Evolutionary conservation across 139 green algal genomes (phyloP).

Genomic region (Picochlorum sp.): DNA sequence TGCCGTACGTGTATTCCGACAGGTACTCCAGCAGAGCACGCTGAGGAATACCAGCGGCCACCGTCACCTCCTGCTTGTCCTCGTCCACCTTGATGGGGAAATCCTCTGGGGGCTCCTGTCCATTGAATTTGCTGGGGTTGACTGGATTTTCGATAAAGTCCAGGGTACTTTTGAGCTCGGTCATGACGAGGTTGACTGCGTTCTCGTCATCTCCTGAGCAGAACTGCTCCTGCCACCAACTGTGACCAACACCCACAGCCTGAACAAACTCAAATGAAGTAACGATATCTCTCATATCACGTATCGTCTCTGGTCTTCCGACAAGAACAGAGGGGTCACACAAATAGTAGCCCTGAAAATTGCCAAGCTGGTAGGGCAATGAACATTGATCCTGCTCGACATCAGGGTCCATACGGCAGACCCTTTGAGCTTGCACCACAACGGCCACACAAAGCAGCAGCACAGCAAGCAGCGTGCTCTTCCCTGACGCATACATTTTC

Average conservation of each 20-base stretch:
- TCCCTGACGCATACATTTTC: too few relatives aligned
- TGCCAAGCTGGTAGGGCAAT: neutral
- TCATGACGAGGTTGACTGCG: slow-evolving; percentile 55
- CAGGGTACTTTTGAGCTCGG: slow-evolving; percentile 31
- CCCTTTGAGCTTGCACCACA: neutral
- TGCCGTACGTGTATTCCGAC: slow-evolving; percentile 51
- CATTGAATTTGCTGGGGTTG: slow-evolving; percentile 9
- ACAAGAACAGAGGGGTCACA: slow-evolving; percentile 43
- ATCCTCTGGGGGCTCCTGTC: slow-evolving; percentile 2
- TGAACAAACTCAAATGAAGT: slow-evolving; percentile 37
- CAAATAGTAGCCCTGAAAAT: slow-evolving; percentile 36
- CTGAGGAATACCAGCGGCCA: slow-evolving; percentile 57
- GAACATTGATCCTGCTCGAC: slow-evolving; percentile 3
- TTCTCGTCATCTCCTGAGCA: slow-evolving; percentile 27
- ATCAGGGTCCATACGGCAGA: slow-evolving; percentile 21
- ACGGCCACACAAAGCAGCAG: neutral
- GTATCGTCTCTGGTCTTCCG: slow-evolving; percentile 32
- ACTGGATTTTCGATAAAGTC: slow-evolving; percentile 16
- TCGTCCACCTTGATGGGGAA: slow-evolving; percentile 51
- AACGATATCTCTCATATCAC: slow-evolving; percentile 36
- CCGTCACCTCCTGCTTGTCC: slow-evolving; percentile 44
- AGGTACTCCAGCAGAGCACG: slow-evolving; percentile 73
- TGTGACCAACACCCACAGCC: slow-evolving; percentile 47
- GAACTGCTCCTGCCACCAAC: slow-evolving; percentile 6
- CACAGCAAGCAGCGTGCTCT: neutral